Conservation (phyloP, 768 basidiomycete genomes). For the Naganishia kalamii region DNA sequence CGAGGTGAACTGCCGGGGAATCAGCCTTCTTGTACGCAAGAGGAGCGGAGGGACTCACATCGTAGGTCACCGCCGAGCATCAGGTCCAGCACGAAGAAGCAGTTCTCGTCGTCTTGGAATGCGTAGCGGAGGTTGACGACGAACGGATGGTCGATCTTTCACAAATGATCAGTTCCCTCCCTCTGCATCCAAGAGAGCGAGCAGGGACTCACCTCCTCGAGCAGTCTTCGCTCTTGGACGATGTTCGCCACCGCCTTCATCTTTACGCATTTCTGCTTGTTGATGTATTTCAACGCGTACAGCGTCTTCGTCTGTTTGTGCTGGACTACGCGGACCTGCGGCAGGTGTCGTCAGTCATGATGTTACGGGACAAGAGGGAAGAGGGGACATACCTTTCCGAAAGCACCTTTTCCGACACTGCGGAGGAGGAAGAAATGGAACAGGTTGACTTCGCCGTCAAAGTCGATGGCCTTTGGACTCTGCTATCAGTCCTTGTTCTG, state of each 20-base stretch:
- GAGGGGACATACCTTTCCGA: conserved; percentile 72
- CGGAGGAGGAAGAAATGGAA: conserved; percentile 96
- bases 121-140: conserved; percentile 87
- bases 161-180: not conserved
- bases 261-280: conserved; percentile 84
- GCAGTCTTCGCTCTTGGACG: conserved; percentile 82
- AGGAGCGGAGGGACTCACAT: conserved; percentile 56
- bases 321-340: conserved; percentile 89
- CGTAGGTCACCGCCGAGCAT: conserved; percentile 93
- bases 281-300: conserved; percentile 96
- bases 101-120: conserved; percentile 95
- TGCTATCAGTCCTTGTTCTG: too few species aligned
- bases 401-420: conserved; percentile 93
- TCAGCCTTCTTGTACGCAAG: not conserved
- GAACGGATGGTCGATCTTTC: conserved; percentile 91
- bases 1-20: conserved; percentile 66
- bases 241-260: conserved; percentile 88
- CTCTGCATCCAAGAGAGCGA: not conserved
- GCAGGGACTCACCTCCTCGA: conserved; percentile 67
- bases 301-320: conserved; percentile 87
- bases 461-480: conserved; percentile 73
- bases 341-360: not conserved
- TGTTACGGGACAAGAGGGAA: conserved; percentile 9
- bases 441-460: conserved; percentile 77
- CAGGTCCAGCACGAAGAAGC: conserved; percentile 94